Percentiles rank a stretch among this genome's conserved stretches.
These are phyloP conservation scores for Inga oerstediana DNA, from an alignment of 306 rosid species.

Conservation along the genomic window DNA sequence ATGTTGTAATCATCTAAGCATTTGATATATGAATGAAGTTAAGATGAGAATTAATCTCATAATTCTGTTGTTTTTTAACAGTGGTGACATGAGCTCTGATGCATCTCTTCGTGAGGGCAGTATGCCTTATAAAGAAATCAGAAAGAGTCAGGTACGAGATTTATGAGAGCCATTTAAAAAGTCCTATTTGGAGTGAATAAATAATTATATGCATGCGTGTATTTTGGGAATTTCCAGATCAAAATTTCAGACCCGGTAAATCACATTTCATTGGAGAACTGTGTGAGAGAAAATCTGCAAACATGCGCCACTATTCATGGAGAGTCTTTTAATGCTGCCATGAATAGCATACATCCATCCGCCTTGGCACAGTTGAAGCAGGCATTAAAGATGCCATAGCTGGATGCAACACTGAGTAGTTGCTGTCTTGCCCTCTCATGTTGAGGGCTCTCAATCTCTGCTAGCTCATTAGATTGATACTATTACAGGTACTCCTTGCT, in stretches of 20 bases:
- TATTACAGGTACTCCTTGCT: slow-evolving; percentile 48
- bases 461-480: slow-evolving; percentile 42
- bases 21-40: too few relatives aligned
- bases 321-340: slow-evolving; percentile 81
- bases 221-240: slow-evolving; percentile 55
- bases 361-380: slow-evolving; percentile 81
- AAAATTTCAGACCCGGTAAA: slow-evolving; percentile 85
- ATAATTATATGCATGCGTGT: not conserved
- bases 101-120: slow-evolving; percentile 55
- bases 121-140: slow-evolving; percentile 66
- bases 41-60: too few relatives aligned
- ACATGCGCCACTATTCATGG: slow-evolving; percentile 91
- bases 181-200: slow-evolving; percentile 30
- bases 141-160: slow-evolving; percentile 79
- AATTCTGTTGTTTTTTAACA: slow-evolving; percentile 29
- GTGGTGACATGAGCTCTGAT: slow-evolving; percentile 70
- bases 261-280: slow-evolving; percentile 79
- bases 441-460: slow-evolving; percentile 37
- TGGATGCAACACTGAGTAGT: slow-evolving; percentile 23
- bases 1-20: too few relatives aligned
- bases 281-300: slow-evolving; percentile 86
- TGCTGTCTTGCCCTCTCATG: slow-evolving; percentile 34
- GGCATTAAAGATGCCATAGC: slow-evolving; percentile 82
- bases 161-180: slow-evolving; percentile 14
- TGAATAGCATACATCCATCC: slow-evolving; percentile 86